A percentile compares a stretch with the other conserved stretches of the same genome.
Conservation (phyloP, 768 basidiomycete species). For the Antrodiella citrinella region DNA sequence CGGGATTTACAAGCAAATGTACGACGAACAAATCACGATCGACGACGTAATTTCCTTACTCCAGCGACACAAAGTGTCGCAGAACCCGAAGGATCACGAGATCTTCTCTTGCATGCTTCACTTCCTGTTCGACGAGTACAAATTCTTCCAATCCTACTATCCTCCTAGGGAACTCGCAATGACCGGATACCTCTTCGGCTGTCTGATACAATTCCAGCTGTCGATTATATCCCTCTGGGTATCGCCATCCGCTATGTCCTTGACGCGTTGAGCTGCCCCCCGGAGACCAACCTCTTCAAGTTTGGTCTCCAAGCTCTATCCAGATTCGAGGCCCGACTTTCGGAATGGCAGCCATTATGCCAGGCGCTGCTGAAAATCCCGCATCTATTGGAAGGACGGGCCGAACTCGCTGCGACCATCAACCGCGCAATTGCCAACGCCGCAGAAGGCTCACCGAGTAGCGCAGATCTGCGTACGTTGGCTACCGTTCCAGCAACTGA, state of each 20-base stretch:
- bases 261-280: constrained; percentile 85
- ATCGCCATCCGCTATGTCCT: constrained; percentile 96
- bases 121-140: constrained; percentile 99
- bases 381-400: constrained; percentile 76
- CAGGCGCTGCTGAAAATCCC: constrained; percentile 83
- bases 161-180: constrained; percentile 90
- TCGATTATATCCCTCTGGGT: constrained; percentile 90
- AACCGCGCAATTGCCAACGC: constrained; percentile 58
- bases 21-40: constrained; percentile 88
- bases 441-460: constrained; percentile 32
- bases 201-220: constrained; percentile 90
- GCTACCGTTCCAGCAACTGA: constrained; percentile 31
- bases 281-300: constrained; percentile 89
- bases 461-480: constrained; percentile 33
- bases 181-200: constrained; percentile 95
- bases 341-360: constrained; percentile 91
- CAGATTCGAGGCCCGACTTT: constrained; percentile 78
- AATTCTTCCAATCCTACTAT: constrained; percentile 96
- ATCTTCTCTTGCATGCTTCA: constrained; percentile 99
- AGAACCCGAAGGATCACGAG: constrained; percentile 82
- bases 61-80: constrained; percentile 76
- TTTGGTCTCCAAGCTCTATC: constrained; percentile 90
- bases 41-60: constrained; percentile 91
- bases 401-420: constrained; percentile 67
- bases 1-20: constrained; percentile 96